phyloP scores from a whole-genome alignment of 768 basidiomycete species.

The Gyrodon lividus region DNA sequence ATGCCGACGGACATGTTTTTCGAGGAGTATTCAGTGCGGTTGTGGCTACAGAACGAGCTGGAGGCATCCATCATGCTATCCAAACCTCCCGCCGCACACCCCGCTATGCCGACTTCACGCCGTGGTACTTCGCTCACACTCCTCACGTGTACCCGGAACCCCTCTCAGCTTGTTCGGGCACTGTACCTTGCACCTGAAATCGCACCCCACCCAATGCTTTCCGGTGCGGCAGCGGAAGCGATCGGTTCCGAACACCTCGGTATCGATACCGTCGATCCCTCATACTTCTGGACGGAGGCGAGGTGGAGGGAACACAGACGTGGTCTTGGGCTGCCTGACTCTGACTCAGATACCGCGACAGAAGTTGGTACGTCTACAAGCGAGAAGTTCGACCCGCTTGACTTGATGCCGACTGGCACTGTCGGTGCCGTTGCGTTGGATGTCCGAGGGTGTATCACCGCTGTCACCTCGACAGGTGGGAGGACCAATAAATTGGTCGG shows the following conservation, averaged over 20 bases:
- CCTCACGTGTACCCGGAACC: slow-evolving; percentile 66
- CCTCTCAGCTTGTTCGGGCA: slow-evolving; percentile 65
- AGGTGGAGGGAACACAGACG: slow-evolving; percentile 78
- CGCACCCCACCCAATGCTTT: slow-evolving; percentile 71
- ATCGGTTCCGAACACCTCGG: slow-evolving; percentile 54
- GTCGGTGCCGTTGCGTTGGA: slow-evolving; percentile 86
- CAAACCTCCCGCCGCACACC: slow-evolving; percentile 65
- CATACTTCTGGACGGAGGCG: slow-evolving; percentile 74
- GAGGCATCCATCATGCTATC: slow-evolving; percentile 83
- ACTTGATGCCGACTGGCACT: slow-evolving; percentile 70
- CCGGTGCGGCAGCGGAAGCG: slow-evolving; percentile 60
- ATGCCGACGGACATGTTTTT: background rate
- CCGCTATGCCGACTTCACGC: slow-evolving; percentile 54
- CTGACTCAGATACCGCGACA: slow-evolving; percentile 18
- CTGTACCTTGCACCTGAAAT: slow-evolving; percentile 66
- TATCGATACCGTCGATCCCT: slow-evolving; percentile 60
- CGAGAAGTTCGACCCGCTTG: slow-evolving; percentile 36
- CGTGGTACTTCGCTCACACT: slow-evolving; percentile 67
- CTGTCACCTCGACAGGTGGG: slow-evolving; percentile 79
- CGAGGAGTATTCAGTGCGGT: background rate
- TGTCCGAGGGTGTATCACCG: slow-evolving; percentile 66
- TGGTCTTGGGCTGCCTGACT: slow-evolving; percentile 62
- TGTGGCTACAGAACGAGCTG: slow-evolving; percentile 62
- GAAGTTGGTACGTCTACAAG: slow-evolving; percentile 17
- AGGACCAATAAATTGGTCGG: slow-evolving; percentile 82